These are phyloP conservation scores for Kockiozyma suomiensis DNA, from an alignment of 805 yeast genomes.

Conservation along the genomic window DNA sequence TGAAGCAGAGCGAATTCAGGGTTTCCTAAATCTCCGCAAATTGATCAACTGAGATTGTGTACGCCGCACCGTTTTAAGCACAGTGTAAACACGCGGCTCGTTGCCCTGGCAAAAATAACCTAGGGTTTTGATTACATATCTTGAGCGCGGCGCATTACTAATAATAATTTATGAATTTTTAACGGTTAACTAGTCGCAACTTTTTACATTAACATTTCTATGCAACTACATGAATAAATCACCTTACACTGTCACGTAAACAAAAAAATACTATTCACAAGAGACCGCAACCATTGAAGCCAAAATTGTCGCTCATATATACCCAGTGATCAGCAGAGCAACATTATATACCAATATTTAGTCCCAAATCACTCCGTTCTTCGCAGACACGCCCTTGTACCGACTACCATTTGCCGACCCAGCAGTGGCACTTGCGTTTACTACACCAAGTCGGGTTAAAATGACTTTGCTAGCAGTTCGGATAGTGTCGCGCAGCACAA, in stretches of 20 bases:
- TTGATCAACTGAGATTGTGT: background rate
- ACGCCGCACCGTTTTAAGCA: constrained; percentile 1
- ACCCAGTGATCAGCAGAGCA: too few species aligned
- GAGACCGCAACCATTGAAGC: background rate
- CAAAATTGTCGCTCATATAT: too few species aligned
- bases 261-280: too few species aligned
- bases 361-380: constrained; percentile 14
- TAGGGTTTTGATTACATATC: background rate
- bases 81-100: constrained; percentile 1
- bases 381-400: constrained; percentile 13
- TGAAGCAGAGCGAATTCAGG: background rate
- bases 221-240: too few species aligned
- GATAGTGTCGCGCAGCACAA: constrained; percentile 9
- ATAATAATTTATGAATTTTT: too few species aligned
- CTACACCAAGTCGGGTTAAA: background rate
- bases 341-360: background rate
- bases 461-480: constrained; percentile 12
- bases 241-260: background rate
- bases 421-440: background rate
- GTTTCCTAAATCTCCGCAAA: background rate
- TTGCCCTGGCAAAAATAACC: constrained; percentile 7
- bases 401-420: background rate
- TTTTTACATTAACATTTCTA: too few species aligned
- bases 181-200: too few species aligned
- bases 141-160: too few species aligned